Evolutionary conservation across 75 land plant species (phyloP).

Genomic region (Azolla pinnata): DNA sequence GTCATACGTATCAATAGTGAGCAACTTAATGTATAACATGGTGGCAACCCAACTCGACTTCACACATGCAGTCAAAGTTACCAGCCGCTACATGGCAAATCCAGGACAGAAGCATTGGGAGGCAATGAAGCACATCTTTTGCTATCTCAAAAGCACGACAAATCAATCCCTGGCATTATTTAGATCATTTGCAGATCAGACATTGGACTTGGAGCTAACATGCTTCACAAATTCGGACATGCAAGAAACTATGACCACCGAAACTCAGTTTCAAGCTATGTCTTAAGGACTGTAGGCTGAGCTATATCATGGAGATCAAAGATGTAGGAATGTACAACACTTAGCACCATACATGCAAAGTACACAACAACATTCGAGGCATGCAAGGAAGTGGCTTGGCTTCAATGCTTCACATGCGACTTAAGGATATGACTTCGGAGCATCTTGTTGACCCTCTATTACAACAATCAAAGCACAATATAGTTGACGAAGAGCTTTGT

Average conservation of each 20-base stretch:
- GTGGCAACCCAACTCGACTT: conserved; percentile 18
- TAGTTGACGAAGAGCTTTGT: no score
- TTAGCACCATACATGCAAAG: no score
- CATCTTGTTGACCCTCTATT: no score
- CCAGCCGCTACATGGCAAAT: conserved; percentile 14
- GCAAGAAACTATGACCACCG: background rate
- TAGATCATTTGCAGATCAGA: background rate
- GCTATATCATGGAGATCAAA: no score
- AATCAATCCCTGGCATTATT: conserved; percentile 6
- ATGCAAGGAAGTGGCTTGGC: background rate
- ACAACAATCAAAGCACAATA: no score
- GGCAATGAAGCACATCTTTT: conserved; percentile 17
- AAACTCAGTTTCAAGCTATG: background rate
- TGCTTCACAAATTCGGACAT: conserved; percentile 7
- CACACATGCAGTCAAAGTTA: conserved; percentile 5
- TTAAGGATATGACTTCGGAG: no score
- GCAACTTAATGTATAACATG: conserved; percentile 18
- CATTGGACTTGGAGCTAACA: no score
- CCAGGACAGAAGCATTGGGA: conserved; percentile 17
- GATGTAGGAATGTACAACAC: no score
- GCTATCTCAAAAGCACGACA: conserved; percentile 18
- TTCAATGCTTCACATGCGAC: no score
- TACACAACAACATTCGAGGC: conserved; percentile 2
- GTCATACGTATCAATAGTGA: conserved; percentile 10
- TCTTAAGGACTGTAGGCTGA: no score